A percentile compares a stretch with the other conserved stretches of the same genome.
Evolutionary conservation across 495 filamentous ascomycete genomes (phyloP).

Genomic region (Xylaria cubensis): DNA sequence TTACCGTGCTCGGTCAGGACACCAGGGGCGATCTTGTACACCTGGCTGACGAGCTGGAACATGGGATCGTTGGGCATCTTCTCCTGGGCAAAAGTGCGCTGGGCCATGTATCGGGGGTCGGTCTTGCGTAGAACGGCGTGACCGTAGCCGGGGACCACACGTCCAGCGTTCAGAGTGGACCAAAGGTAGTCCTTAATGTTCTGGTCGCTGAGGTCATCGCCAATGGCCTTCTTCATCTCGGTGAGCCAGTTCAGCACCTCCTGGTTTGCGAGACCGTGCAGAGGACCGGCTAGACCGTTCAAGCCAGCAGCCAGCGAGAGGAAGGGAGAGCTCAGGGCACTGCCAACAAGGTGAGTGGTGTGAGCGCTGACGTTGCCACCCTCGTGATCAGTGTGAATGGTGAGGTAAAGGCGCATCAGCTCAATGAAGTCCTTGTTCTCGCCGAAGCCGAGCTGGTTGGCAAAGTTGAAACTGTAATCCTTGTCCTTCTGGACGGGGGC

Average conservation of each 20-base stretch:
- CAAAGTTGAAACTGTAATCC: constrained; percentile 98
- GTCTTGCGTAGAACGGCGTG: constrained; percentile 99
- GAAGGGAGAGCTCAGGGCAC: constrained; percentile 95
- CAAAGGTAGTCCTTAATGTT: constrained; percentile 98
- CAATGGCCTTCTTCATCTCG: constrained; percentile 96
- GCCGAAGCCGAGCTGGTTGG: constrained; percentile 96
- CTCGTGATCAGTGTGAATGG: constrained; percentile 99
- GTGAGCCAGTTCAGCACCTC: constrained; percentile 98
- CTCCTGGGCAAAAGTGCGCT: constrained; percentile 91
- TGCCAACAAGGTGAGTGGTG: constrained; percentile 97
- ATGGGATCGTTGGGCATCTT: constrained; percentile 93
- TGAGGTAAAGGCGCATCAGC: constrained; percentile 96
- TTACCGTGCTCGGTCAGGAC: constrained; percentile 99
- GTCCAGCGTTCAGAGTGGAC: constrained; percentile 92
- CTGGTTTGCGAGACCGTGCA: constrained; percentile 99
- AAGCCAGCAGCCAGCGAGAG: constrained; percentile 95
- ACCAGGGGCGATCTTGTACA: constrained; percentile 98
- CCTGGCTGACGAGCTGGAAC: constrained; percentile 99
- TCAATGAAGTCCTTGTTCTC: constrained; percentile 97
- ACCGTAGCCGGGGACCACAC: constrained; percentile 96
- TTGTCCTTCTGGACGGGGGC: constrained; percentile 93
- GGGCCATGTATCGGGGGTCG: constrained; percentile 96
- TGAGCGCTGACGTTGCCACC: constrained; percentile 98
- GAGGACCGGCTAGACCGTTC: constrained; percentile 95
- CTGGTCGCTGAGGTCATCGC: constrained; percentile 92